Conservation (phyloP, 2,329 filamentous ascomycete species). For the Nemania sp. region DNA sequence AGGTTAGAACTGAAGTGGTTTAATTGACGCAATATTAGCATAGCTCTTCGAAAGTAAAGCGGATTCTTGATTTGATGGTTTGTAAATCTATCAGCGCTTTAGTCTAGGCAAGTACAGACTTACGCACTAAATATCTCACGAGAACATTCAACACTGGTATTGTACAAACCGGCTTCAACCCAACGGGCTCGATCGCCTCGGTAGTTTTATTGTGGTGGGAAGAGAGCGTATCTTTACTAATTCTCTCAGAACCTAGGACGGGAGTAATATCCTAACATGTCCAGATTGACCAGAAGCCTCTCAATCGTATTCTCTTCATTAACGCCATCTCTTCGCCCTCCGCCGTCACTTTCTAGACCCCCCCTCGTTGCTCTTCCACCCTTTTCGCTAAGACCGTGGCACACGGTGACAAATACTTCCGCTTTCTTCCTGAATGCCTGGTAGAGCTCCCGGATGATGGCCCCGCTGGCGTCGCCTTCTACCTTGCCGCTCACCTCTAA, state of each 20-base stretch:
- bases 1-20: no score
- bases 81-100: no score
- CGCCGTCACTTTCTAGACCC: conserved; percentile 50
- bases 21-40: no score
- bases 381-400: conserved; percentile 74
- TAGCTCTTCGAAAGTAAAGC: no score
- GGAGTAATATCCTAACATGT: conserved; percentile 76
- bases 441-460: conserved; percentile 65
- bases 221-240: conserved; percentile 46
- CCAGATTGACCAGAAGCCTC: conserved; percentile 75
- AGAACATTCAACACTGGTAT: neutral
- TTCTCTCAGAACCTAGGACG: conserved; percentile 44
- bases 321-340: conserved; percentile 52
- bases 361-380: conserved; percentile 54
- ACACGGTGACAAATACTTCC: conserved; percentile 79
- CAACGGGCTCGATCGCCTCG: neutral
- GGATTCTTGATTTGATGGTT: no score
- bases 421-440: conserved; percentile 76
- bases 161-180: neutral
- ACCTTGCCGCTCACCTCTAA: conserved; percentile 55
- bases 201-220: conserved; percentile 36
- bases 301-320: conserved; percentile 71
- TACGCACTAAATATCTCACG: no score
- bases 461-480: conserved; percentile 45
- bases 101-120: no score